These are phyloP conservation scores for Dictyostelium intermedium DNA, from an alignment of 78 protist species.

Conservation along the genomic window DNA sequence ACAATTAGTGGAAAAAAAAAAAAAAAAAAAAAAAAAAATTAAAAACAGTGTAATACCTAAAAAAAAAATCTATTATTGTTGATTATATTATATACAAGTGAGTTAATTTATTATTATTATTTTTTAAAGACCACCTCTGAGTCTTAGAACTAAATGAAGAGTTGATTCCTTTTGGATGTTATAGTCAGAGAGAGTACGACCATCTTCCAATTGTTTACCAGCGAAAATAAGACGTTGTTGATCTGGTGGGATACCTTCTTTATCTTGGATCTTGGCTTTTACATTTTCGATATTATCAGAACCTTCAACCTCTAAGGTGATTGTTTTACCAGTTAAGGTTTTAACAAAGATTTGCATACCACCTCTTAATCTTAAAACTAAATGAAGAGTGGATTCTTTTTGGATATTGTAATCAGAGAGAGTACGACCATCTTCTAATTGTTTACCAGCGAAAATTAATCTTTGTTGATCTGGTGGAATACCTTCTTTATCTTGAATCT, in stretches of 20 bases:
- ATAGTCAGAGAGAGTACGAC: no score
- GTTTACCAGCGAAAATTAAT: no score
- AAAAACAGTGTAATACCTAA: no score
- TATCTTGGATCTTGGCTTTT: conserved; percentile 96
- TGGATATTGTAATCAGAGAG: conserved; percentile 99
- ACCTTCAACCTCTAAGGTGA: conserved; percentile 97
- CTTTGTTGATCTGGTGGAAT: conserved; percentile 99
- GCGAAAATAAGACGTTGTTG: conserved; percentile 93
- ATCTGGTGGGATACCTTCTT: conserved; percentile 98
- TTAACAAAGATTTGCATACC: conserved; percentile 97
- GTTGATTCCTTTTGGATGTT: no score
- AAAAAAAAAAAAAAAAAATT: no score
- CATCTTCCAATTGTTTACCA: no score
- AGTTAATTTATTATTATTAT: no score
- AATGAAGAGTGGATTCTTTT: conserved; percentile 97
- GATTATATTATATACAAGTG: not conserved
- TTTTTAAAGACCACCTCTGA: not conserved
- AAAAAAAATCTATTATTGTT: no score
- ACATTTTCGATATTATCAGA: conserved; percentile 93
- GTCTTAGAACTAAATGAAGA: not conserved
- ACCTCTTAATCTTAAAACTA: conserved; percentile 89
- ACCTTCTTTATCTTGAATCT: conserved; percentile 98
- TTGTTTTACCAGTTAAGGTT: conserved; percentile 99
- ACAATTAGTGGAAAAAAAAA: no score
- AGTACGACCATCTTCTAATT: conserved; percentile 98